These are phyloP conservation scores for Beta vulgaris DNA, from an alignment of 148 eudicot genomes.

Conservation along the genomic window DNA sequence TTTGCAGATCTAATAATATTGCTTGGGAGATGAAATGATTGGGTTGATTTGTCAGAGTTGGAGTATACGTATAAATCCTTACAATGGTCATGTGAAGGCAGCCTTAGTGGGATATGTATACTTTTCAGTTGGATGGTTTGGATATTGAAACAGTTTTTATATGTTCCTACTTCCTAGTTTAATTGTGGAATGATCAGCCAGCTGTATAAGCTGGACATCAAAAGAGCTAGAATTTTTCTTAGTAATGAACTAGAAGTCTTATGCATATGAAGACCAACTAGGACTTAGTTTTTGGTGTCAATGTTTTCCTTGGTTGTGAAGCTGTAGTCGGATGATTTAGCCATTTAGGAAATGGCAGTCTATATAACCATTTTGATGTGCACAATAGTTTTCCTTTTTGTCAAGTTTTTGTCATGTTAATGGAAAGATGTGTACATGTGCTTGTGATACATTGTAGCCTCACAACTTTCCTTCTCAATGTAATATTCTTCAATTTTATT, in stretches of 20 bases:
- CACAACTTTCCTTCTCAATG: neutral
- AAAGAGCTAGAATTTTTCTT: neutral
- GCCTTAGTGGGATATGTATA: neutral
- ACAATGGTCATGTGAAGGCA: neutral
- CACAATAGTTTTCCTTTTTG: neutral
- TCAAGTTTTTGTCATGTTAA: neutral
- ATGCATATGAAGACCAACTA: neutral
- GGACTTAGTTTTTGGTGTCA: neutral
- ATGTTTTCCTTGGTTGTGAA: neutral
- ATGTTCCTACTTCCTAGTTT: neutral
- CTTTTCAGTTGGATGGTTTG: neutral
- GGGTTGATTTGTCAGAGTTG: neutral
- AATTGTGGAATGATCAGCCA: neutral
- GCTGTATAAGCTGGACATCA: too few species aligned
- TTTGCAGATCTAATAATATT: neutral
- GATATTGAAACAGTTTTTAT: neutral
- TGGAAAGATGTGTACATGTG: neutral
- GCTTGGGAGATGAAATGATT: neutral
- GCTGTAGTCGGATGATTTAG: neutral
- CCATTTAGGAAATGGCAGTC: constrained; percentile 4
- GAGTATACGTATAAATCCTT: neutral
- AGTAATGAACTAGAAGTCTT: neutral
- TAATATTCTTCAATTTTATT: constrained; percentile 8
- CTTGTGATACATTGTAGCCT: neutral
- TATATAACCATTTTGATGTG: neutral